Base-by-base conservation (phyloP, 768 basidiomycete genomes). In the Lentinus tigrinus region DNA sequence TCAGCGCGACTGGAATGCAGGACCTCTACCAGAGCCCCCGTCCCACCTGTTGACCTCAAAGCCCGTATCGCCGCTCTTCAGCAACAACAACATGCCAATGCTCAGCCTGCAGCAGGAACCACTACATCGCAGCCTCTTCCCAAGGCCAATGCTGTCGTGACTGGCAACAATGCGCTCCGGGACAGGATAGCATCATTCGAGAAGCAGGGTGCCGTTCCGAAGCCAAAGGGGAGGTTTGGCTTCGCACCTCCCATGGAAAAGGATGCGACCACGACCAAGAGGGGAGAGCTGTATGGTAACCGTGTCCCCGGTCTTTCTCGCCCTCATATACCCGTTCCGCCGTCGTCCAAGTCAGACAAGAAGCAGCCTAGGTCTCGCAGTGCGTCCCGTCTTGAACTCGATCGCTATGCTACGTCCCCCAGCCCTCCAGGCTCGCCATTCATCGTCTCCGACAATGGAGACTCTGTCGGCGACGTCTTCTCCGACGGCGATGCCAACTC, bases 111-210 rank as follows among this genome's bases (percentile, higher is more conserved):
- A 17, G 24, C 24, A 14, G 23, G 19, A 27, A 52, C 69, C 54
- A 60, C 54, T 72, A 72, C 57, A 66, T 53, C 60, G 28, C 31
- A 38, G 8, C 23, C 52, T 23, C 60, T 62, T 36, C 48, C 55
- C 19, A 63, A 61, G 43, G 56, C 56, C 4, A 38, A 53, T 17
- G 13, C 65, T 11, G 27, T 52, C 11, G 27, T 52, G 2, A 11
- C 54, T 34, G 42, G 61, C 5, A 47, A 56, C 51, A 42, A 61
- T 24, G 52, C 53, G 13, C 71, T 83, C 10, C 76, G 82, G 21
- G 89, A 87, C 69, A 91, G 84, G 75, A 92, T 92, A 61, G 89
- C 90, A 21, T 85, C 81, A 61, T 93, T 93, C 57, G 91, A 93
- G 72, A 79, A 78, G 72, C 87, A 89, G 69, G 91, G 91, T 52